These are phyloP conservation scores for Lippia alba DNA, from an alignment of 305 asterid species.

Conservation along the genomic window DNA sequence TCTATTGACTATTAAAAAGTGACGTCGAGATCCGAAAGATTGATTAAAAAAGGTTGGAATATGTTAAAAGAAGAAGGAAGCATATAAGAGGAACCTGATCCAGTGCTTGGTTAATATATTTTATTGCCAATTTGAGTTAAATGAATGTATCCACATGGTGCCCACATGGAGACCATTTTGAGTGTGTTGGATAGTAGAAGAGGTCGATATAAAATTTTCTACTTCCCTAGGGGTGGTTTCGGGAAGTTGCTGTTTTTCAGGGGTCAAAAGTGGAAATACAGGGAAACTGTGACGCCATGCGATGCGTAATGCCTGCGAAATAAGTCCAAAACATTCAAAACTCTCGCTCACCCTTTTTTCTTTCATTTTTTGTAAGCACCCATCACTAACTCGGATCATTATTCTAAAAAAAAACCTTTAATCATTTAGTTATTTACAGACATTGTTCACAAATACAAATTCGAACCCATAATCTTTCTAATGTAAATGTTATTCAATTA, in stretches of 20 bases:
- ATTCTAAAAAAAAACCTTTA: no score
- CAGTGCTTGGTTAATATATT: slow-evolving; percentile 9
- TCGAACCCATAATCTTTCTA: no score
- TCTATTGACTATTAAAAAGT: background rate
- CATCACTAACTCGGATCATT: no score
- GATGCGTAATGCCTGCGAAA: slow-evolving; percentile 35
- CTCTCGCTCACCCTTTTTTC: no score
- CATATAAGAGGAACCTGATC: background rate
- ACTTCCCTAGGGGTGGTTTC: background rate
- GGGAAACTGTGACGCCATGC: slow-evolving; percentile 21
- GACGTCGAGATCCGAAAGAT: no score
- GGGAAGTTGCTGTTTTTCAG: background rate
- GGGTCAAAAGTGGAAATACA: slow-evolving; percentile 25
- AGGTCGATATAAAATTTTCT: slow-evolving; percentile 11
- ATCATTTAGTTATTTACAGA: no score
- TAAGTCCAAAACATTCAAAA: background rate
- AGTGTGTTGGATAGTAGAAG: background rate
- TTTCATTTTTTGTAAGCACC: no score
- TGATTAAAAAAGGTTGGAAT: background rate
- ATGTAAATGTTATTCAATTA: no score
- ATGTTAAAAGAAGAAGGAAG: background rate
- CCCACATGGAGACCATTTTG: slow-evolving; percentile 17
- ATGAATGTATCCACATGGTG: slow-evolving; percentile 20
- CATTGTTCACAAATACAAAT: no score
- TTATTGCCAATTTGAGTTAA: slow-evolving; percentile 21